Evolutionary conservation across 495 filamentous ascomycete species (phyloP), one percentile per base, ranked within the genome.

Genomic region (Penicillium malachiteum): DNA sequence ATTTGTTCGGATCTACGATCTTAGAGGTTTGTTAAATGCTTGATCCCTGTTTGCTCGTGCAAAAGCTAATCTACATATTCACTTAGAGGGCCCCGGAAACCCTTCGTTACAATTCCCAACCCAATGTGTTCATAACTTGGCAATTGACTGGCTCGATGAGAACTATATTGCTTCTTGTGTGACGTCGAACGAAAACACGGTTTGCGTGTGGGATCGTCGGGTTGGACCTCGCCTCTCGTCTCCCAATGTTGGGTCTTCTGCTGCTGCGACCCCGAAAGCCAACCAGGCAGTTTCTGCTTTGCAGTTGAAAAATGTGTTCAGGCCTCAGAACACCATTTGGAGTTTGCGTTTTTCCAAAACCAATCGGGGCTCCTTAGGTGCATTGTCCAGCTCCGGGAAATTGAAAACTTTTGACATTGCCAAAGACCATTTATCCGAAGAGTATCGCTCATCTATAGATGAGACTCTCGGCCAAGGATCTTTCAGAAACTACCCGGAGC

Each of bases 121-220:
- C 13, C 84, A 87, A 47, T 94, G 90, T 67, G 91, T 92, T 40
- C 90, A 96, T 64, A 96, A 96, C 57, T 70, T 97, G 46, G 86
- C 91, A 30, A 92, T 97, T 55, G 90, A 98, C 69, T 89, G 87
- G 59, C 78, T 87, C 10, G 90, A 97, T 68, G 85, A 90, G 63
- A 96, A 97, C 63, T 96, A 96, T 64, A 96, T 97, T 69, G 90
- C 92, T 0, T 96, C 92, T 6, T 90, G 89, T n/a, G 83, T 83
- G 10, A 73, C 89, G 69, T 67, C 84, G 64, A 71, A 85, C 64
- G 78, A 95, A 69, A 70, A 84, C 14, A 79, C 79, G 3, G 81
- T 97, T 50, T 89, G 87, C 57, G 79, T 97, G 13, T 98, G 94
- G 94, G 94, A 98, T 69, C 83, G 86, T 14, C 87, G 94, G 12